Conservation (phyloP, 345 rosid species). For the Garcia nutans region DNA sequence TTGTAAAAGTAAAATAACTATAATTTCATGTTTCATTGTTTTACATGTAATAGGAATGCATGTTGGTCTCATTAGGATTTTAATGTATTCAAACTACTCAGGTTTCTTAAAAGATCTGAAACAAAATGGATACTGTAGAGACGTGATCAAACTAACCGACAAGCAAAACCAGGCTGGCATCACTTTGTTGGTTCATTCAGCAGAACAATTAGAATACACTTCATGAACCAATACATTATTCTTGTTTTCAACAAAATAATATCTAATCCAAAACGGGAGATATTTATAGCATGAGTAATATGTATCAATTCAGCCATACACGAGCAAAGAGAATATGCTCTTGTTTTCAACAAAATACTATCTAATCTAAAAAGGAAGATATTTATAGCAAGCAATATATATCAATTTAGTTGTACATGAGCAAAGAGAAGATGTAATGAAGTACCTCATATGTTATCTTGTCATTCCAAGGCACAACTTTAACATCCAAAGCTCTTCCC, state of each 20-base stretch:
- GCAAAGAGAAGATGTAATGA: neutral
- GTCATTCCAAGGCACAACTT: constrained; percentile 11
- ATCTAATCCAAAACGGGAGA: neutral
- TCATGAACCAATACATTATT: neutral
- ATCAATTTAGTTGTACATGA: neutral
- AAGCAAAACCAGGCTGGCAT: neutral
- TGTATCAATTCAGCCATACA: neutral
- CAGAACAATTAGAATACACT: neutral
- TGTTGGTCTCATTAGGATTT: neutral
- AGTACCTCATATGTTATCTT: constrained; percentile 12
- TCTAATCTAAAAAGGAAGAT: neutral
- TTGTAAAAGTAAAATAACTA: neutral
- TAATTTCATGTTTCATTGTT: neutral
- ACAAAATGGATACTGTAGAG: neutral
- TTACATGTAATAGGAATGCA: neutral
- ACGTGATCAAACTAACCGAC: neutral
- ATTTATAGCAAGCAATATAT: neutral
- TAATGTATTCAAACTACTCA: neutral
- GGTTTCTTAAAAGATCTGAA: neutral
- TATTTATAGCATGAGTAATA: neutral
- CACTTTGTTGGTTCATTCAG: neutral
- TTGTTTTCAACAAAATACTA: too few relatives aligned
- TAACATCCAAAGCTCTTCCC: constrained; percentile 8
- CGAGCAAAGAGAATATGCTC: too few relatives aligned
- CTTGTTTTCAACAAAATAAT: neutral